These are phyloP conservation scores for Fonsecaea nubica DNA, from an alignment of 2,329 filamentous ascomycete genomes.

Conservation along the genomic window DNA sequence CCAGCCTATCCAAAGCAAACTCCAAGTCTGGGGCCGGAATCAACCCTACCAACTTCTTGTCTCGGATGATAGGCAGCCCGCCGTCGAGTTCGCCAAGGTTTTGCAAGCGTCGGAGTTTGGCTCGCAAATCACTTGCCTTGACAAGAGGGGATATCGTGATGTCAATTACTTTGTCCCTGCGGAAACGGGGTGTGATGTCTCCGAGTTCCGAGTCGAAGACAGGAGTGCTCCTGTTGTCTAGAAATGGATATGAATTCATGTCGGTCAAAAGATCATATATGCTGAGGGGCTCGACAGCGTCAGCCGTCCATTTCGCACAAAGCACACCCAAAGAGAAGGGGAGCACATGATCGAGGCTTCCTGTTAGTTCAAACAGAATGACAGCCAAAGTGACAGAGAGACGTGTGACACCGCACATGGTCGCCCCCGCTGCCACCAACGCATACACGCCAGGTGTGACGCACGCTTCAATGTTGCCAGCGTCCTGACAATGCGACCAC, in stretches of 20 bases:
- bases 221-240: conserved; percentile 95
- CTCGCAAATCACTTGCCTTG: conserved; percentile 74
- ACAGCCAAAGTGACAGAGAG: conserved; percentile 92
- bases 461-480: conserved; percentile 72
- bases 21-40: conserved; percentile 95
- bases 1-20: conserved; percentile 84
- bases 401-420: conserved; percentile 96
- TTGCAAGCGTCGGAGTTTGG: conserved; percentile 82
- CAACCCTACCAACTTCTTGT: conserved; percentile 81
- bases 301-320: conserved; percentile 97
- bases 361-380: conserved; percentile 94
- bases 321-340: conserved; percentile 92
- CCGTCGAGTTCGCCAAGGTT: conserved; percentile 88
- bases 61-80: conserved; percentile 81
- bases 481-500: conserved; percentile 72
- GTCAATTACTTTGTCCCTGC: conserved; percentile 82
- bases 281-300: conserved; percentile 89
- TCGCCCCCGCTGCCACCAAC: conserved; percentile 90
- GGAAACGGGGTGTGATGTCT: conserved; percentile 80
- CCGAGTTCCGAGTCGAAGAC: conserved; percentile 86
- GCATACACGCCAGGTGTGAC: conserved; percentile 98
- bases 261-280: conserved; percentile 92
- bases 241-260: conserved; percentile 96
- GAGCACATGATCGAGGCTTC: conserved; percentile 91
- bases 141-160: conserved; percentile 83